Evolutionary conservation across 2,329 filamentous ascomycete genomes (phyloP), one percentile per base, ranked within the genome.

Genomic region (Neofusicoccum umdonicola): DNA sequence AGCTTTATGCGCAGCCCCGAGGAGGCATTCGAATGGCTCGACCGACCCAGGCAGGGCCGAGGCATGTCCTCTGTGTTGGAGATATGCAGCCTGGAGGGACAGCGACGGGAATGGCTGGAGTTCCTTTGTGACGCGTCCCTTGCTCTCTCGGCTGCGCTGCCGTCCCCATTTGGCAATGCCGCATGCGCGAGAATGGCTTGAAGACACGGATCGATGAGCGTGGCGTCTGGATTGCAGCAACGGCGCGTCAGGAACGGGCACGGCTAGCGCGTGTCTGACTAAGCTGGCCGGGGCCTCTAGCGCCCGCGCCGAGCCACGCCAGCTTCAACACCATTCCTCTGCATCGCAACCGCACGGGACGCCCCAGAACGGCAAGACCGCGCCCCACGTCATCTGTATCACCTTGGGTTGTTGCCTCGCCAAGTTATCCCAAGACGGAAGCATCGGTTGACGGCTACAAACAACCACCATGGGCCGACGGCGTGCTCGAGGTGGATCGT

Each of bases 241-340:
- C 9, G 22, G 15, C 42, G 56, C 42, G 41, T 60, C 27, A 60
- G 42, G 56, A 47, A 60, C 56, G 56, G 27, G 54, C 31, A 5
- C 22, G 1, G n/a, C 11, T 22, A 45, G 56, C 56, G 42, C 31
- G 41, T 45, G 22, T 27, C 41, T 60, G 56, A 60, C 56, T 47
- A 60, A 60, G 11, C 56, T 31, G 9, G 27, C 47, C 41, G 41
- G 41, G 6, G 56, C n/a, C 4, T 19, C 17, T 37, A 54, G 27
- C 39, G 22, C 2, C 19, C 39, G 54, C 39, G 42, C 15, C 34
- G 7, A n/a, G 9, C 22, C 12, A 35, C 12, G n/a, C 17, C 42
- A n/a, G 15, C 41, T 12, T 12, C 56, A 60, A 60, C 56, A 60
- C 56, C 56, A 47, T 60, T 60, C 56, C 56, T 60, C 34, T 2